phyloP scores from a whole-genome alignment of 495 filamentous ascomycete species.

The Penicillium canescens region DNA sequence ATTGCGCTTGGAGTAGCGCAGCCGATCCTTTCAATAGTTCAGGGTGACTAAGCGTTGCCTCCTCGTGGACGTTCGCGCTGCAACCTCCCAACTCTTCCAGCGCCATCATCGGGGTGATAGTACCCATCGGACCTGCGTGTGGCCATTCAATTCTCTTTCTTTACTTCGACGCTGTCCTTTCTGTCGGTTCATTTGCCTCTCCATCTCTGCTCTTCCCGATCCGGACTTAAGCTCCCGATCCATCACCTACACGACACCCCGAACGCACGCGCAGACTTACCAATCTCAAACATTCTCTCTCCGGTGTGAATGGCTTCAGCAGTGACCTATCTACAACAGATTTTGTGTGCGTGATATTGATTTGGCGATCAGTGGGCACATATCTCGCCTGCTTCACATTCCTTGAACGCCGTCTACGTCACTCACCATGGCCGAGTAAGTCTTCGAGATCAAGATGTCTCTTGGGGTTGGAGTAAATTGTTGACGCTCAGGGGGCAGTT shows the following conservation, averaged over 20 bases:
- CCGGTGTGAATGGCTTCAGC: conserved; percentile 22
- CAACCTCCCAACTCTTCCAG: conserved; percentile 1
- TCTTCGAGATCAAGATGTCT: conserved; percentile 3
- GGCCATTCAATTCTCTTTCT: conserved; percentile 1
- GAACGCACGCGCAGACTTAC: conserved; percentile 20
- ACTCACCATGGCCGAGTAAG: conserved; percentile 50
- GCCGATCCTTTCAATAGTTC: conserved; percentile 3
- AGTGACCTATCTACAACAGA: conserved; percentile 1
- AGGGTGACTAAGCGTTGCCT: conserved; percentile 7
- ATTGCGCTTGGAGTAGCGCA: not conserved
- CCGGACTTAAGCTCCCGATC: conserved; percentile 3
- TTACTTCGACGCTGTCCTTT: conserved; percentile 1
- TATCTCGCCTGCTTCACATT: conserved; percentile 11
- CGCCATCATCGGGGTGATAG: conserved; percentile 5
- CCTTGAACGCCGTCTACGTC: conserved; percentile 27
- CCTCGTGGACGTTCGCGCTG: not conserved
- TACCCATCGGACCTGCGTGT: conserved; percentile 8
- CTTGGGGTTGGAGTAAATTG: not conserved
- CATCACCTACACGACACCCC: conserved; percentile 5
- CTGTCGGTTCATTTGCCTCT: not conserved
- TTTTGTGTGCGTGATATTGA: conserved; percentile 13
- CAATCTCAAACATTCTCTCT: not conserved
- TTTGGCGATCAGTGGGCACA: conserved; percentile 1
- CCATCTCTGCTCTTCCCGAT: not conserved
- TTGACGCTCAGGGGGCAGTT: conserved; percentile 24